These are phyloP conservation scores for Cyberlindnera petersonii DNA, from an alignment of 805 yeast species.

Conservation along the genomic window DNA sequence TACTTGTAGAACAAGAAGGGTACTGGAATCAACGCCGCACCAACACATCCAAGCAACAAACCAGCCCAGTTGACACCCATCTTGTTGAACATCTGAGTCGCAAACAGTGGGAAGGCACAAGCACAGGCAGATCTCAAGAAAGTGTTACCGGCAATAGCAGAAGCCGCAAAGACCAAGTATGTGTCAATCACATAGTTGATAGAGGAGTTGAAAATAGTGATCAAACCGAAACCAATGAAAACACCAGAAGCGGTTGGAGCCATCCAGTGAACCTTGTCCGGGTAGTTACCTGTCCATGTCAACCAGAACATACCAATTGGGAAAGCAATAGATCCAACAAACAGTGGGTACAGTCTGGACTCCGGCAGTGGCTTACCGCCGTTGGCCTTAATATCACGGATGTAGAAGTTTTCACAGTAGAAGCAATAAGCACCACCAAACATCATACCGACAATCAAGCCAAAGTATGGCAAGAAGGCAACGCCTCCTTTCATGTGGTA, in stretches of 20 bases:
- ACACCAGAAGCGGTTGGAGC: slow-evolving; percentile 68
- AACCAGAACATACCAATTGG: slow-evolving; percentile 83
- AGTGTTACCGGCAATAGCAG: slow-evolving; percentile 73
- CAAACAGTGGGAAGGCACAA: slow-evolving; percentile 70
- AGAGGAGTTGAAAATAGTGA: slow-evolving; percentile 64
- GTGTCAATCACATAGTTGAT: slow-evolving; percentile 71
- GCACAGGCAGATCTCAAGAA: slow-evolving; percentile 66
- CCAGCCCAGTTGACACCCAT: slow-evolving; percentile 83
- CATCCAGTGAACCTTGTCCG: slow-evolving; percentile 69
- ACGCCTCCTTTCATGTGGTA: slow-evolving; percentile 63
- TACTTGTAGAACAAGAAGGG: slow-evolving; percentile 61
- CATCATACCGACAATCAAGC: slow-evolving; percentile 65
- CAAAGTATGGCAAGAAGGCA: slow-evolving; percentile 75
- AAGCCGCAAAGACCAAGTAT: slow-evolving; percentile 69
- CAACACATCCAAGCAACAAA: slow-evolving; percentile 59
- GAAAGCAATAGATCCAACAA: slow-evolving; percentile 65
- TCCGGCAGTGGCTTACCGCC: slow-evolving; percentile 70
- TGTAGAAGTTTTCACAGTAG: slow-evolving; percentile 50
- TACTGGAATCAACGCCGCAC: slow-evolving; percentile 55
- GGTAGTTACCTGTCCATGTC: slow-evolving; percentile 83
- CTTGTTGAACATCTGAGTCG: slow-evolving; percentile 61
- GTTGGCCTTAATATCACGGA: slow-evolving; percentile 43
- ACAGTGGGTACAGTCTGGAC: slow-evolving; percentile 72
- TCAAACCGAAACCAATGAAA: slow-evolving; percentile 63
- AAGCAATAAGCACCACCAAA: slow-evolving; percentile 54